phyloP scores from a whole-genome alignment of 495 filamentous ascomycete genomes.

The Platismatia glauca region DNA sequence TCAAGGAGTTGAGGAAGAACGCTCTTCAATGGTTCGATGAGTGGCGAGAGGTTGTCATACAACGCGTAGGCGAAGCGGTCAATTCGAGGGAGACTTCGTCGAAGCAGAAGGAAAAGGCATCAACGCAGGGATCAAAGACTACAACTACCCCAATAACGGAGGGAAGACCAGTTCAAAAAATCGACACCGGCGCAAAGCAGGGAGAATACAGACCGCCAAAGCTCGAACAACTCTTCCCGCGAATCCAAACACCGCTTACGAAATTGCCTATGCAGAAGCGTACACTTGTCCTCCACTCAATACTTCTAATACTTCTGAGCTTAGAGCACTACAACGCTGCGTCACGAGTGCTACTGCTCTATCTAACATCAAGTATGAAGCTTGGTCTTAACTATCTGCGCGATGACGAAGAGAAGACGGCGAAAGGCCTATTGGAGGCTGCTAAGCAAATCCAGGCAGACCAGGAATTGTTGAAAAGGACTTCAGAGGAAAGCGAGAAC shows the following conservation, averaged over 20 bases:
- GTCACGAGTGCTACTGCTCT: slow-evolving; percentile 64
- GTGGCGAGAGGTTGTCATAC: slow-evolving; percentile 53
- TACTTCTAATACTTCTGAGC: slow-evolving; percentile 67
- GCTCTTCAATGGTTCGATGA: slow-evolving; percentile 51
- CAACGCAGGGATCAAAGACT: slow-evolving; percentile 2
- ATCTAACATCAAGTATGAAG: slow-evolving; percentile 57
- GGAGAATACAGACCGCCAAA: slow-evolving; percentile 28
- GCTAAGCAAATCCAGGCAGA: slow-evolving; percentile 62
- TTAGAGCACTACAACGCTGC: slow-evolving; percentile 72
- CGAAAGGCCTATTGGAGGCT: slow-evolving; percentile 61
- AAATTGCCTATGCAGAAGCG: slow-evolving; percentile 35
- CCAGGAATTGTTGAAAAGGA: slow-evolving; percentile 55
- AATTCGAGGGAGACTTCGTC: slow-evolving; percentile 40
- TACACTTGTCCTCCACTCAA: slow-evolving; percentile 46
- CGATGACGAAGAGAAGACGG: slow-evolving; percentile 65
- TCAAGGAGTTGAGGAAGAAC: slow-evolving; percentile 32
- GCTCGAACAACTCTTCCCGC: slow-evolving; percentile 37
- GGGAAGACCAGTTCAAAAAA: slow-evolving; percentile 2
- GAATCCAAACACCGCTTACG: slow-evolving; percentile 37
- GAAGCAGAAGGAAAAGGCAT: slow-evolving; percentile 1
- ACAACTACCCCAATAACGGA: slow-evolving; percentile 10
- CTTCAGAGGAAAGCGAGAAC: slow-evolving; percentile 50
- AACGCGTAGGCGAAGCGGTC: slow-evolving; percentile 56
- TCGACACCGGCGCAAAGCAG: slow-evolving; percentile 21
- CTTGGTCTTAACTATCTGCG: slow-evolving; percentile 56